Evolutionary conservation across 495 filamentous ascomycete genomes (phyloP).

Genomic region (Parathielavia hyrcaniae): DNA sequence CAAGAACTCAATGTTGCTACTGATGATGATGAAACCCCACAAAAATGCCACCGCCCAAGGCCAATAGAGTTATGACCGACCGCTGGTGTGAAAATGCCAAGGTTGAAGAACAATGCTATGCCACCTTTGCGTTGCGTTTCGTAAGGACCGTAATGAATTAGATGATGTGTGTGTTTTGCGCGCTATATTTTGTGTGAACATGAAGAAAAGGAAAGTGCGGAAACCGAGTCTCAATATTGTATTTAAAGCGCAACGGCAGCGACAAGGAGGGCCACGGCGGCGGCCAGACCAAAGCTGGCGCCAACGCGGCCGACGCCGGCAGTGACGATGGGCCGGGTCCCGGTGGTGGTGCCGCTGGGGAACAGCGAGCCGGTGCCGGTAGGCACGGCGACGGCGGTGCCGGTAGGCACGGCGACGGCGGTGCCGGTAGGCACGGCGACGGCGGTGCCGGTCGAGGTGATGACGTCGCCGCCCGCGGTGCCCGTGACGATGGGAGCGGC

Average conservation of each 20-base stretch:
- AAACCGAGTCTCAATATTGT: too few species aligned
- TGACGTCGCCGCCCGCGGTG: slow-evolving; percentile 27
- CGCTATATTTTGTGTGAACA: background rate
- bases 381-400: slow-evolving; percentile 29
- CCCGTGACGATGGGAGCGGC: slow-evolving; percentile 37
- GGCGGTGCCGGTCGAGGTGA: slow-evolving; percentile 36
- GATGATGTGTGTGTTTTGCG: background rate
- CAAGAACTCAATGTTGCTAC: background rate
- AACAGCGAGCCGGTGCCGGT: slow-evolving; percentile 31
- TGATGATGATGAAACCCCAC: background rate
- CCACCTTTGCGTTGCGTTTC: slow-evolving; percentile 16
- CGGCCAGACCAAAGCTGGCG: slow-evolving; percentile 37
- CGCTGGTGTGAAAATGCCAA: slow-evolving; percentile 3
- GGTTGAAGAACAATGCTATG: slow-evolving; percentile 11
- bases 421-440: slow-evolving; percentile 30
- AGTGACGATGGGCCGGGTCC: slow-evolving; percentile 29
- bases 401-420: slow-evolving; percentile 44
- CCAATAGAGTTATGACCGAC: background rate
- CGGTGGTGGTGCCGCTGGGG: slow-evolving; percentile 20
- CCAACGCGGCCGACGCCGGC: slow-evolving; percentile 34
- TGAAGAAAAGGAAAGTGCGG: background rate
- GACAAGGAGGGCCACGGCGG: slow-evolving; percentile 27
- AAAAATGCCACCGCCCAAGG: slow-evolving; percentile 6
- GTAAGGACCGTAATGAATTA: slow-evolving; percentile 22
- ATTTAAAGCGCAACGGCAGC: slow-evolving; percentile 34